Conservation (phyloP, 129 eudicot genomes). For the Centrapalus pauciflorus region DNA sequence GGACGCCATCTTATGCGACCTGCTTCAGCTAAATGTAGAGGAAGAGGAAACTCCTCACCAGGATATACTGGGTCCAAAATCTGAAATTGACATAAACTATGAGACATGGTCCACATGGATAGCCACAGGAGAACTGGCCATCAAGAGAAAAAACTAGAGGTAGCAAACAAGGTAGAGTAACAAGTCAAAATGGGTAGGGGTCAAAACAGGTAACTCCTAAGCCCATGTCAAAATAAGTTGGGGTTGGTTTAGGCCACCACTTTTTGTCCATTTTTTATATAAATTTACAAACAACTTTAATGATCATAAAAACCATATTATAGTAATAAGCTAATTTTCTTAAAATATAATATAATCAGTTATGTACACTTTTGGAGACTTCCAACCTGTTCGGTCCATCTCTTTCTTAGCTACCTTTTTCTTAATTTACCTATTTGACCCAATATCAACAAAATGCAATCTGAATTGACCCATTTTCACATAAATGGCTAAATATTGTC, state of each 20-base stretch:
- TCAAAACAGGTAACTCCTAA: no score
- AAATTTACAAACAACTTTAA: no score
- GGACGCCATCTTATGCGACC: constrained; percentile 98
- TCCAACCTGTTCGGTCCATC: not conserved
- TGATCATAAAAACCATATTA: no score
- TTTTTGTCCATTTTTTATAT: no score
- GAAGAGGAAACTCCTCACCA: constrained; percentile 93
- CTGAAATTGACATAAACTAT: constrained; percentile 34
- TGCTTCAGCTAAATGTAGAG: constrained; percentile 94
- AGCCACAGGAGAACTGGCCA: not conserved
- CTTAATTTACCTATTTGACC: no score
- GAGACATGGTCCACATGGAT: constrained; percentile 7
- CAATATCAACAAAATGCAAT: no score
- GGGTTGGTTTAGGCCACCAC: not conserved
- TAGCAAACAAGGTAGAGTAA: no score
- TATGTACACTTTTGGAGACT: not conserved
- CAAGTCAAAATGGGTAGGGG: no score
- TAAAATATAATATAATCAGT: not conserved
- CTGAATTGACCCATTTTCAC: not conserved
- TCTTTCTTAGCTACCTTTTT: not conserved
- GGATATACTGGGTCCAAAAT: constrained; percentile 90
- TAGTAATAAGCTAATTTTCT: no score
- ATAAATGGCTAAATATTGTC: not conserved
- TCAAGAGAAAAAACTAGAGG: not conserved
- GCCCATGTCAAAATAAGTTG: no score